Base-by-base conservation (phyloP, 257 asterid species). In the Nicotiana tabacum region DNA sequence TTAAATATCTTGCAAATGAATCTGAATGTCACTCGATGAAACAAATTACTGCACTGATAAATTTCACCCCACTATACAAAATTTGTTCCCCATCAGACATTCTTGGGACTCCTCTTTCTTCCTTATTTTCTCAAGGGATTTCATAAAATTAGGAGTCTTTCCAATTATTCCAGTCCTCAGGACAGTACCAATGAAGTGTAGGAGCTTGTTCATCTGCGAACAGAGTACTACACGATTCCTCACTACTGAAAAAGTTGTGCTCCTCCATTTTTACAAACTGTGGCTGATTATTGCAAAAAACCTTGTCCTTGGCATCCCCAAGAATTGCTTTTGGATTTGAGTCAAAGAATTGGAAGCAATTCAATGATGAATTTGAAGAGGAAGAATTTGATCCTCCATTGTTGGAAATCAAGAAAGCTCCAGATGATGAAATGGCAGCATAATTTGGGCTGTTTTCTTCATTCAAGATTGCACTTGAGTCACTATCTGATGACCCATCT, bases 141-240 rank as follows among this genome's bases (percentile, higher is more conserved):
- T 39, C 51, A 43, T 43, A 43, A 77, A 39, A 33, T 68, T 39
- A 68, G 29, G 55, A 35, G 17, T 27, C 24, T 62, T 53, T 61
- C 90, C 89, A 93, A 84, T 88, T 92, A 84, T 88, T 92, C 98
- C 97, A 93, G n/a, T 89, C 95, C 3, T 93, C 94, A 3, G 90
- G 82, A 17, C 85, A 85, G 83, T 91, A 91, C 98, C 99, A 95
- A 33, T 87, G 95, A 32, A 95, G 97, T 15, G 91, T 88, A 0
- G 99, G 99, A 57, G 99, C 87, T 83, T 93, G 98, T 64, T 92
- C 99, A 69, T 95, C 98, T 18, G 92, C 66, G 78, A 95, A 95
- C 86, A 95, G 70, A 69, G 89, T 88, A 66, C 90, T 91, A 90
- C 98, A 95, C 0, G 94, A 88, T 35, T 93, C 98, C 46, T 95